Evolutionary conservation across 306 rosid genomes (phyloP).

Genomic region (Cucumis cinereus): DNA sequence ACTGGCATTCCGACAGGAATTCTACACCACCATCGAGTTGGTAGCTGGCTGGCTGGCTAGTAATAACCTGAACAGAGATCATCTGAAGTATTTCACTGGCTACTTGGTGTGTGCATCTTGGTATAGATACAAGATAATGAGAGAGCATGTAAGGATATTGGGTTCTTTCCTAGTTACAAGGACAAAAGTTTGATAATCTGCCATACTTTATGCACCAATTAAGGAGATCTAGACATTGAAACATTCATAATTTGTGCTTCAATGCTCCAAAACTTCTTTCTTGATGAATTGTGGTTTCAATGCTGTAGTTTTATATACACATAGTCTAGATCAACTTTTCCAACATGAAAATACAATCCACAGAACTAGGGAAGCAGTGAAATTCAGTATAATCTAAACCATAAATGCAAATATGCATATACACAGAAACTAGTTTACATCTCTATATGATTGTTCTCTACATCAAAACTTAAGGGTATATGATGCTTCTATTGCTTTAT

Average conservation of each 20-base stretch:
- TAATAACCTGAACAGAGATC: background rate
- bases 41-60: background rate
- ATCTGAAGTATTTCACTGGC: background rate
- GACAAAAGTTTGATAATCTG: background rate
- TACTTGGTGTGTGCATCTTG: background rate
- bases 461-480: background rate
- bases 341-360: background rate
- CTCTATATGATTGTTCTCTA: background rate
- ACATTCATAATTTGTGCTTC: background rate
- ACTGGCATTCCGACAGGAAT: too few species aligned
- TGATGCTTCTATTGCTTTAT: background rate
- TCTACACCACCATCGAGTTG: too few species aligned
- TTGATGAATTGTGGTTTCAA: background rate
- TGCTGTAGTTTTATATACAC: background rate
- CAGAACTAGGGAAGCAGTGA: background rate
- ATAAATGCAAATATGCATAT: background rate
- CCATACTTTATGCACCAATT: background rate
- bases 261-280: background rate
- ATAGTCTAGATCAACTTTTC: background rate
- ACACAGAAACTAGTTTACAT: background rate
- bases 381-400: background rate
- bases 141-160: background rate
- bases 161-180: background rate
- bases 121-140: background rate
- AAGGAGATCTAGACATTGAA: background rate